Evolutionary conservation across 1,284 basidiomycete species (phyloP), one percentile per base, ranked within the genome.

Genomic region (Papiliotrema fonsecae): DNA sequence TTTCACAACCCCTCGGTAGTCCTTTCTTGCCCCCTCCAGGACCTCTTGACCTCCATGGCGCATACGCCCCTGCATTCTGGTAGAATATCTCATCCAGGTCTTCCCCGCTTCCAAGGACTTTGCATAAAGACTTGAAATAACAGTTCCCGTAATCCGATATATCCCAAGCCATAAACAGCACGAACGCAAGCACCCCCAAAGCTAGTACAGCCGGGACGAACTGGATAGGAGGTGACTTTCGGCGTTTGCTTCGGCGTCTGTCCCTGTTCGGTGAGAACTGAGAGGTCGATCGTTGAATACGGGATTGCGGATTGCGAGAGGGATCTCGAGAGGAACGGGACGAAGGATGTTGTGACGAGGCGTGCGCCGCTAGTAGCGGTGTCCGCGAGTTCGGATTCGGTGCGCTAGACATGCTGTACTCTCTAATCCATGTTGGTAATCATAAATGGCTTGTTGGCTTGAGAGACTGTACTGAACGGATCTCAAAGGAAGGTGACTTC

Each of bases 171-270:
- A 87, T 62, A 83, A 87, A 55, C 81, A 79, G 57, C 76, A 81
- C 49, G 76, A 81, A 11, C 76, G 79, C 43, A 82, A 86, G 57
- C 89, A 91, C 87, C 77, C 84, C 62, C 87, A 94, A 65, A 80
- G 85, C 61, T 84, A 90, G 51, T 81, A 89, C 0, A 44, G 70
- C 61, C 85, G 87, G 36, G 75, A 80, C 24, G 88, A 93, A 68
- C 78, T 89, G 67, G 87, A 96, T 72, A 91, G 86, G 76, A 85
- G 62, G 61, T 6, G 56, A 50, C 19, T 51, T 42, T 9, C 49
- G 40, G 3, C 60, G 45, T 25, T 5, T 35, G 6, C 34, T 14
- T 14, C 34, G 34, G 34, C 34, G 34, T 5, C 16, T 5, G 34
- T n/a, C 16, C 34, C 16, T n/a, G 4, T 14, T 6, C 5, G 34